Evolutionary conservation across 805 yeast genomes (phyloP), one percentile per base, ranked within the genome.

Genomic region (Metahyphopichia silvanorum): DNA sequence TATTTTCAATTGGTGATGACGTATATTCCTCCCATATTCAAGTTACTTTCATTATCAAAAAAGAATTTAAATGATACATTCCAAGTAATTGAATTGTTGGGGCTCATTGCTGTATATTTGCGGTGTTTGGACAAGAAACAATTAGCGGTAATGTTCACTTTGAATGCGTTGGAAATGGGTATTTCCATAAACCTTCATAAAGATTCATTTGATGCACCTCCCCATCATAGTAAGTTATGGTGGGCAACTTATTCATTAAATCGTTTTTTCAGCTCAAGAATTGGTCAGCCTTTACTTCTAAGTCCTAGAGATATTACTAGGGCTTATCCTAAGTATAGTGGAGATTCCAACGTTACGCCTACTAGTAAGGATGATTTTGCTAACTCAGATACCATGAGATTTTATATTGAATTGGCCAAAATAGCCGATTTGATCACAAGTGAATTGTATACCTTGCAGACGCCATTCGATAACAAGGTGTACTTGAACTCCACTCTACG

Each of bases 241-340:
- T 55, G 60, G 60, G 42, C 53, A 2, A 43, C 44, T 2, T 55
- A 44, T 29, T 54, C 59, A 33, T 33, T 54, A 15, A 55, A 55
- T 32, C 42, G 60, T 11, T 54, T 51, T 31, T 40, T 34, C 27
- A 42, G 51, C 29, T 29, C 47, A 5, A 39, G 62, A 36, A 44
- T 53, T 16, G 58, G 58, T 2, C 55, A 48, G 20, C 57, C 59
- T 5, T 32, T 52, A 6, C 32, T 55, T 6, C 32, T 55, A 12
- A 29, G 38, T 5, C 32, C 32, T n/a, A 36, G 39, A 12, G 54
- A 53, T 16, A 49, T 55, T 7, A 47, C 44, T 13, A 30, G 37
- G 11, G 26, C 20, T 17, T 39, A 27, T 22, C 43, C 33, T n/a
- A 11, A 16, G 7, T n/a, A 13, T 5, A 18, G 11, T 13, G 25